phyloP scores from a whole-genome alignment of 2,329 filamentous ascomycete species.

The Bertia moriformis region DNA sequence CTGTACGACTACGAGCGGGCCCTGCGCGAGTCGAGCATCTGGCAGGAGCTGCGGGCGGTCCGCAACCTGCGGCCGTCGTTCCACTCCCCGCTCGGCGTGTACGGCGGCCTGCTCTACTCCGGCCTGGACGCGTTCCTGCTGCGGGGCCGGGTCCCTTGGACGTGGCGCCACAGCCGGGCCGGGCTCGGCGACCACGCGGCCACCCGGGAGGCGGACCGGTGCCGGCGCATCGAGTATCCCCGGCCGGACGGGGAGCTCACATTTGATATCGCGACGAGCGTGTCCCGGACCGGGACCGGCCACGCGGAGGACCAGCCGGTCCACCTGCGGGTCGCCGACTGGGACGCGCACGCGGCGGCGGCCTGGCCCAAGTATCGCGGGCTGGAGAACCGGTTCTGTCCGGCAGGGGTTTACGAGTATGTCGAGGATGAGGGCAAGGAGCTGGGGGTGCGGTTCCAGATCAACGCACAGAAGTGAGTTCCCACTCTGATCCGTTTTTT shows the following conservation, averaged over 20 bases:
- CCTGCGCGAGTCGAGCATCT: slow-evolving; percentile 73
- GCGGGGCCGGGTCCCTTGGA: slow-evolving; percentile 80
- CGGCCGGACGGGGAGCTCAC: slow-evolving; percentile 91
- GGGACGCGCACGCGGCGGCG: slow-evolving; percentile 73
- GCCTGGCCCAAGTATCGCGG: slow-evolving; percentile 83
- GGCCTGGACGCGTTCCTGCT: slow-evolving; percentile 81
- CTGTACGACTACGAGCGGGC: slow-evolving; percentile 87
- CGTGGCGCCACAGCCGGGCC: slow-evolving; percentile 61
- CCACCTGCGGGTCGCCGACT: slow-evolving; percentile 87
- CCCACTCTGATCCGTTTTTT: slow-evolving; percentile 1
- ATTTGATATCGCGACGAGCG: slow-evolving; percentile 91
- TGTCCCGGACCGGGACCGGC: slow-evolving; percentile 89
- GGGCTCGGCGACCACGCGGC: slow-evolving; percentile 65
- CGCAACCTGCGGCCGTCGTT: slow-evolving; percentile 97
- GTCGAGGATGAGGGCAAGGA: slow-evolving; percentile 81
- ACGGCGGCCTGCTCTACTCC: slow-evolving; percentile 82
- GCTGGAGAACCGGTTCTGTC: slow-evolving; percentile 90
- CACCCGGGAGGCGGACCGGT: slow-evolving; percentile 68
- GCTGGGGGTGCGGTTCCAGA: slow-evolving; percentile 86
- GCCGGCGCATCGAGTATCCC: slow-evolving; percentile 81
- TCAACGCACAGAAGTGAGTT: slow-evolving; percentile 90
- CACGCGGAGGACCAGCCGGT: slow-evolving; percentile 98
- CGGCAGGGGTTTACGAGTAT: slow-evolving; percentile 95
- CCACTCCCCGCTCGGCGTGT: slow-evolving; percentile 72
- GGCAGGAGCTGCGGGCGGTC: slow-evolving; percentile 86